A percentile compares a stretch with the other conserved stretches of the same genome.
Evolutionary conservation across 768 basidiomycete species (phyloP).

Genomic region (Rhizopogon vesiculosus): DNA sequence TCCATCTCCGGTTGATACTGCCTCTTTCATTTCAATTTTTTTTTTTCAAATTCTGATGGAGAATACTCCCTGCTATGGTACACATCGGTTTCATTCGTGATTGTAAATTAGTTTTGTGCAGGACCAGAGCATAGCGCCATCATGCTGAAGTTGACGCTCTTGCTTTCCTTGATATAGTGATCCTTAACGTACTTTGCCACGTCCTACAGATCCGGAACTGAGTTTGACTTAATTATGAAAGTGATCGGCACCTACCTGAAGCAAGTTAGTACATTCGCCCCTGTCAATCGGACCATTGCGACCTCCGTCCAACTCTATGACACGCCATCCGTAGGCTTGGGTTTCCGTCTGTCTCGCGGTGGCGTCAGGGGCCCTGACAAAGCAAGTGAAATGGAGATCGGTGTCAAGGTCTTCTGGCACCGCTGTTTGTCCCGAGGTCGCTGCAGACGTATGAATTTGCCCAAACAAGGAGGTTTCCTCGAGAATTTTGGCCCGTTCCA

Average conservation of each 20-base stretch:
- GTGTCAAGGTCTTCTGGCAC: conserved; percentile 63
- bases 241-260: conserved; percentile 38
- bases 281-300: conserved; percentile 77
- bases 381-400: conserved; percentile 84
- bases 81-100: background rate
- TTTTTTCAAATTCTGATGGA: background rate
- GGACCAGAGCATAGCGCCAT: conserved; percentile 38
- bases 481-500: conserved; percentile 71
- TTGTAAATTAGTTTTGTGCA: background rate
- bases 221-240: background rate
- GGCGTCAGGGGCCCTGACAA: conserved; percentile 61
- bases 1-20: background rate
- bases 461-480: conserved; percentile 75
- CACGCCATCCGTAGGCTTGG: conserved; percentile 31
- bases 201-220: conserved; percentile 29
- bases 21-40: background rate
- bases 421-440: conserved; percentile 63
- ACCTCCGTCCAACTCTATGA: conserved; percentile 85
- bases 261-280: conserved; percentile 55
- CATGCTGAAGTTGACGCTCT: conserved; percentile 41
- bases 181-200: conserved; percentile 41
- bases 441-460: conserved; percentile 69
- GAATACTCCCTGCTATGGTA: background rate
- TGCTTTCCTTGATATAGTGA: conserved; percentile 34
- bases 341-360: conserved; percentile 13